Conservation (phyloP, 23 red algal species). For the Agarophyton chilense region DNA sequence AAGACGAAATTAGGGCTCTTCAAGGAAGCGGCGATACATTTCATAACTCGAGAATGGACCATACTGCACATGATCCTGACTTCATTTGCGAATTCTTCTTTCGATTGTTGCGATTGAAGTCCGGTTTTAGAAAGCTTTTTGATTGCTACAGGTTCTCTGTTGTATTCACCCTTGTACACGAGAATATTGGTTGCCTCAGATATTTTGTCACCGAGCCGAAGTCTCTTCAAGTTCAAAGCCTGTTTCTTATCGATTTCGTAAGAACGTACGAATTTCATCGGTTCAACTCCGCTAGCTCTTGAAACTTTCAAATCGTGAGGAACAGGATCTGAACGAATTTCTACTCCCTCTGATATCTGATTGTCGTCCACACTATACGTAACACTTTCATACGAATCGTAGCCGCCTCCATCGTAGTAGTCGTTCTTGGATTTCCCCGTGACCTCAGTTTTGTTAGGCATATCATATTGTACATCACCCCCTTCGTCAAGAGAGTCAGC, state of each 20-base stretch:
- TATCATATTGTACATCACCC: background rate
- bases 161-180: conserved; percentile 75
- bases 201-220: conserved; percentile 65
- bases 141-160: conserved; percentile 68
- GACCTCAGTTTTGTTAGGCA: background rate
- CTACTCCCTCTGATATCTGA: background rate
- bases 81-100: conserved; percentile 83
- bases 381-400: conserved; percentile 62
- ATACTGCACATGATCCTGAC: conserved; percentile 79
- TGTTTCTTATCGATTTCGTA: background rate
- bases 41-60: conserved; percentile 67
- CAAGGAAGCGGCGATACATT: conserved; percentile 61
- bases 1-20: conserved; percentile 68
- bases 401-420: conserved; percentile 37
- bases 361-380: conserved; percentile 50
- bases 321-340: background rate
- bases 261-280: background rate
- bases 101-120: conserved; percentile 23
- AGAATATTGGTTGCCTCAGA: conserved; percentile 26
- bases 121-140: conserved; percentile 58
- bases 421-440: background rate
- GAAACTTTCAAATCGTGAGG: background rate
- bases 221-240: conserved; percentile 43
- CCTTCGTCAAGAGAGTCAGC: conserved; percentile 57
- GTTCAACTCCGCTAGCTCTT: background rate